These are phyloP conservation scores for Fagopyrum esculentum DNA, from an alignment of 148 eudicot species.

Conservation along the genomic window DNA sequence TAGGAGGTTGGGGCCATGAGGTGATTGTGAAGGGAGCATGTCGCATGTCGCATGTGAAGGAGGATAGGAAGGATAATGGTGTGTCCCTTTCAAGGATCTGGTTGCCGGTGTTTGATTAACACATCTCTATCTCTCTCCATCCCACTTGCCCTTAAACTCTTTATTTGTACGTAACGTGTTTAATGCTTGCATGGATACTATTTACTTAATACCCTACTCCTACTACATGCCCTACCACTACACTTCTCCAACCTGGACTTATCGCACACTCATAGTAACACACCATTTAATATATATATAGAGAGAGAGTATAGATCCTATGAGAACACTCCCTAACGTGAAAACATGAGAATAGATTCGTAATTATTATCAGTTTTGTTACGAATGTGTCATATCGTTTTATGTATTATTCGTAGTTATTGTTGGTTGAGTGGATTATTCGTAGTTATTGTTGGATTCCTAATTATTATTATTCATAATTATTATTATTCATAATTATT, in stretches of 20 bases:
- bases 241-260: background rate
- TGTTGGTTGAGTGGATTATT: too few species aligned
- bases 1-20: background rate
- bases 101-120: slow-evolving; percentile 10
- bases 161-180: background rate
- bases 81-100: slow-evolving; percentile 10
- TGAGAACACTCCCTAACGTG: too few species aligned
- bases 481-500: too few species aligned
- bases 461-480: too few species aligned
- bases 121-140: background rate
- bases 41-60: background rate
- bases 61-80: background rate
- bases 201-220: background rate
- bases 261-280: background rate
- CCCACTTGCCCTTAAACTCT: background rate
- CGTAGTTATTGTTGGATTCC: too few species aligned
- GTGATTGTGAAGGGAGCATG: background rate
- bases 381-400: too few species aligned
- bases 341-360: too few species aligned
- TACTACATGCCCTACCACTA: background rate
- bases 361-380: too few species aligned
- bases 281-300: background rate
- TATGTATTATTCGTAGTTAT: too few species aligned
- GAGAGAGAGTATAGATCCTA: too few species aligned
- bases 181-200: background rate